Base-by-base conservation (phyloP, 768 basidiomycete species). In the Agaricus sinodeliciosus region DNA sequence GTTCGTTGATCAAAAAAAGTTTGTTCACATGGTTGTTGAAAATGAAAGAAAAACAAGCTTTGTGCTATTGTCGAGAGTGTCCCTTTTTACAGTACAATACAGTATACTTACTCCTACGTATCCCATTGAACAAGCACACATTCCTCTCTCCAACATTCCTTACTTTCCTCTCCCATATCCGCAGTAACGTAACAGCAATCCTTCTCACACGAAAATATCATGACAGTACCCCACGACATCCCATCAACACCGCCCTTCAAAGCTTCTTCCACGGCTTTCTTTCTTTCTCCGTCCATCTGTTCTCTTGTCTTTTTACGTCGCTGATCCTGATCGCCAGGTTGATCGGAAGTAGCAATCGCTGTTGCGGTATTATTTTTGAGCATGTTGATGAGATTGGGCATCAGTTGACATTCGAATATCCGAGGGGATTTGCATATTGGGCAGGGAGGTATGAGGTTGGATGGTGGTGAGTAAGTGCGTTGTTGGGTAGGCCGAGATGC, bases 191-290 rank as follows among this genome's bases (percentile, higher is more conserved):
- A 49, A 61, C 80, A 82, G 64, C 94, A 96, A 65, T 95, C 90
- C 43, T 76, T 76, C 60, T 78, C 78, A 62, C 95, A 97, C 1
- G 88, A 88, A 68, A 94, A 95, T 9, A 98, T 75, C 72, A 95
- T 73, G 52, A 87, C 84, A 1, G 89, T 94, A 0, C 95, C 95
- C 92, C 94, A 98, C 54, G 94, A 92, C 90, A 98, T 94, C 0
- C 85, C 86, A 28, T 68, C 69, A 28, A 60, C 68, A 11, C 72
- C 68, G 11, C 72, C 74, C 60, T 81, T 80, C 56, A 90, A 63
- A 19, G 70, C 72, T 36, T 70, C 66, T 61, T 82, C 76, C 8
- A 92, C 72, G 43, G 77, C 78, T 58, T 78, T 77, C 57, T 80
- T 75, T 60, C 89, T 72, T 65, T 90, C 84, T 61, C 82, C 86